Evolutionary conservation across 2,329 filamentous ascomycete genomes (phyloP).

Genomic region (Aspergillus sp.): DNA sequence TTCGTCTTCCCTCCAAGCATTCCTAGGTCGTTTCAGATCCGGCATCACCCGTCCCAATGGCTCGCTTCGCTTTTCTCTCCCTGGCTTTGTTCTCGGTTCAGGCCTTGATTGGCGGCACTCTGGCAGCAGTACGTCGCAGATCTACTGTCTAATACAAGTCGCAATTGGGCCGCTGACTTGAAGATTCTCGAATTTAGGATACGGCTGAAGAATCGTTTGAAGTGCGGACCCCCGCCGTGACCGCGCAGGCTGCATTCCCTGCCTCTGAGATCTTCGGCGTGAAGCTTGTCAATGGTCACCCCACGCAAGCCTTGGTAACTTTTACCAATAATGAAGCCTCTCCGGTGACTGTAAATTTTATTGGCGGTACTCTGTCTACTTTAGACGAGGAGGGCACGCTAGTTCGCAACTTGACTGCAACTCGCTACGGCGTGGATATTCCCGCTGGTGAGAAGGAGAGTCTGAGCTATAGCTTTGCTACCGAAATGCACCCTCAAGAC

Average conservation of each 20-base stretch:
- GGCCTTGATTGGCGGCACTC: slow-evolving; percentile 64
- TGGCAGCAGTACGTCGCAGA: slow-evolving; percentile 56
- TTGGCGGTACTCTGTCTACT: slow-evolving; percentile 72
- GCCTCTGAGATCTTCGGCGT: slow-evolving; percentile 83
- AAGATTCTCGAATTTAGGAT: slow-evolving; percentile 36
- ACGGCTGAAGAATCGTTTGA: slow-evolving; percentile 64
- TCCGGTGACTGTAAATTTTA: slow-evolving; percentile 71
- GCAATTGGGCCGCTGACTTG: slow-evolving; percentile 26
- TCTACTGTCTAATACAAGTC: background rate
- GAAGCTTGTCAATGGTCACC: slow-evolving; percentile 89
- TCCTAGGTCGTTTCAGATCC: slow-evolving; percentile 10
- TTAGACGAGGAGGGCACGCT: slow-evolving; percentile 59
- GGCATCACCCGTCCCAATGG: slow-evolving; percentile 56
- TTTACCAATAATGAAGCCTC: slow-evolving; percentile 80
- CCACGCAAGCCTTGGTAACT: slow-evolving; percentile 78
- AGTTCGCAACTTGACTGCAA: slow-evolving; percentile 80
- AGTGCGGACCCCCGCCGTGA: slow-evolving; percentile 59
- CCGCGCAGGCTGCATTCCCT: slow-evolving; percentile 60
- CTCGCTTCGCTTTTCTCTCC: slow-evolving; percentile 69
- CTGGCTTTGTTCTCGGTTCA: slow-evolving; percentile 71
- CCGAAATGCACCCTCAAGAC: slow-evolving; percentile 91
- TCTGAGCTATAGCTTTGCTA: slow-evolving; percentile 79
- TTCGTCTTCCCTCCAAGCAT: slow-evolving; percentile 15
- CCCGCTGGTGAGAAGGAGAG: slow-evolving; percentile 73
- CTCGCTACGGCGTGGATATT: slow-evolving; percentile 71